Evolutionary conservation across 441 rosid genomes (phyloP).

Genomic region (Syzygium syzygioides): DNA sequence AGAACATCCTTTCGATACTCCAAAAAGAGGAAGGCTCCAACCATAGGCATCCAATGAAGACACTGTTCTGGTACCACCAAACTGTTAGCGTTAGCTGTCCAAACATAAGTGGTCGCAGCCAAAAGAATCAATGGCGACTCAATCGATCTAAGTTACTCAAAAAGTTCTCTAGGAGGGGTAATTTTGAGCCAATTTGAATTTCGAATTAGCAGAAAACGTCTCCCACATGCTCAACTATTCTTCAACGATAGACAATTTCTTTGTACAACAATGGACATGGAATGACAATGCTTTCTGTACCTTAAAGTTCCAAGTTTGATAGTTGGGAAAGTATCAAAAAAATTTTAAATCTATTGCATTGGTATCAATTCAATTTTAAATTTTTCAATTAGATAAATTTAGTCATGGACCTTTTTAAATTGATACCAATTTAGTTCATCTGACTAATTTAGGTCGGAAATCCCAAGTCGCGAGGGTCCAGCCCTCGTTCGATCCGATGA

Average conservation of each 20-base stretch:
- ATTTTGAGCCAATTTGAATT: background rate
- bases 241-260: background rate
- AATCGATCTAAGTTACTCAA: background rate
- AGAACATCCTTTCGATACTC: background rate
- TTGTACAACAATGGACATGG: background rate
- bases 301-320: too few species aligned
- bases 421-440: too few species aligned
- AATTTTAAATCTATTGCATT: too few species aligned
- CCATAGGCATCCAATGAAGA: background rate
- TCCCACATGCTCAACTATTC: background rate
- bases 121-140: background rate
- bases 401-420: too few species aligned
- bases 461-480: too few species aligned
- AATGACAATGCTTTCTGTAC: background rate
- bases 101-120: background rate
- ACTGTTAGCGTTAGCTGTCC: background rate
- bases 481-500: too few species aligned
- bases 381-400: too few species aligned
- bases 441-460: too few species aligned
- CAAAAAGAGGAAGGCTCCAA: background rate
- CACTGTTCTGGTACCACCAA: background rate
- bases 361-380: too few species aligned
- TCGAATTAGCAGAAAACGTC: background rate
- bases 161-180: background rate
- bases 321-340: too few species aligned